Evolutionary conservation across 176 grass and related monocot species (phyloP), one percentile per base, ranked within the genome.

Genomic region (Elaeis guineensis): DNA sequence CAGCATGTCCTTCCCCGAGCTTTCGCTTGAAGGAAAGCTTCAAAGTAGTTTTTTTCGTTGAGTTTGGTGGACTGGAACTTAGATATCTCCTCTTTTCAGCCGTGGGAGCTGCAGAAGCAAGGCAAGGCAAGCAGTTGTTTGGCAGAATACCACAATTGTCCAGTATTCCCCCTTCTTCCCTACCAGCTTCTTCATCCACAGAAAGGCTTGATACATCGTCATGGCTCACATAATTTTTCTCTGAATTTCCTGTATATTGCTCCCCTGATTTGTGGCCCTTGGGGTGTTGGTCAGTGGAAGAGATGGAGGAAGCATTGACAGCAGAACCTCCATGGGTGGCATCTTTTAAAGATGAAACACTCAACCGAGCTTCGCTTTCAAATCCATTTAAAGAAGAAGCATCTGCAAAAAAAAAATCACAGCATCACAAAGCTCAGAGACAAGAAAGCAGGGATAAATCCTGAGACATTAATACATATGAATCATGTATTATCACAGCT

Each of bases 11-110:
- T 81, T 98, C 94, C 28, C 81, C 84, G 12, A 81, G 72, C 69
- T 86, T 98, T 70, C 78, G 75, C 76, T 92, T 98, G 73, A 98
- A 98, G 5, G 94, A 83, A 58, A 98, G 76, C 79, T 89, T 92
- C 73, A 98, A 67, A 21, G 88, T 80, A 29, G 87, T 78, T 65
- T 92, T 83, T 80, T 88, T 91, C 66, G 79, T 83, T 25, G 86
- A 90, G 65, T 85, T 85, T 50, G 82, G 82, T 2, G 86, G 82
- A 49, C 90, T 95, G 0, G 80, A 81, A 59, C 77, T 74, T 57
- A 90, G 56, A 22, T 54, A 54, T 21, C 74, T 92, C 66, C 85
- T 98, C 78, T 98, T 92, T 57, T 98, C 94, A 0, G 78, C 75
- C 15, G 82, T 74, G 0, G 79, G 32, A 55, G 79, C 73, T 55